phyloP scores from a whole-genome alignment of 768 basidiomycete species.

The Boletus rubroflammeus region DNA sequence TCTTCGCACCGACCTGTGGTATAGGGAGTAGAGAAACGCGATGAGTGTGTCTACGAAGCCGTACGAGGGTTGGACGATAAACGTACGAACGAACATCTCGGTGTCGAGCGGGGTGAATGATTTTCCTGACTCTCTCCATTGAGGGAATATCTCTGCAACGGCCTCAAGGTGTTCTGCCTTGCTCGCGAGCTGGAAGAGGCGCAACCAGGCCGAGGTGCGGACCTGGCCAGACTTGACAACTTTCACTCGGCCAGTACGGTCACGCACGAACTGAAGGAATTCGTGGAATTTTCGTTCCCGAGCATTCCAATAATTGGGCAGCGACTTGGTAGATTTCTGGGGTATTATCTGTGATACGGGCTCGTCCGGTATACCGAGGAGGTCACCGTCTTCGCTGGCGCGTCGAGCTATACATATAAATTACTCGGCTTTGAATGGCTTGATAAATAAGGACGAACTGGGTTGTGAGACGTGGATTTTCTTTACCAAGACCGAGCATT shows the following conservation, averaged over 20 bases:
- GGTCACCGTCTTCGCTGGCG: slow-evolving; percentile 6
- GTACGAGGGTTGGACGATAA: neutral
- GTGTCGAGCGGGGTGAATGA: slow-evolving; percentile 38
- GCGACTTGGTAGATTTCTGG: neutral
- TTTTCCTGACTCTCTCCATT: slow-evolving; percentile 45
- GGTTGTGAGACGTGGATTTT: slow-evolving; percentile 20
- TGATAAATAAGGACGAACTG: slow-evolving; percentile 18
- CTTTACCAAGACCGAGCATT: slow-evolving; percentile 4
- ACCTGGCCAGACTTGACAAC: slow-evolving; percentile 35
- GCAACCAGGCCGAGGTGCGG: slow-evolving; percentile 46
- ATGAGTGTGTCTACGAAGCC: neutral
- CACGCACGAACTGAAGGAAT: slow-evolving; percentile 25
- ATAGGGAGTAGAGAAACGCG: neutral
- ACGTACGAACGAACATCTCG: slow-evolving; percentile 56
- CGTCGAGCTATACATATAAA: slow-evolving; percentile 14
- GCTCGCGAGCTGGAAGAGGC: slow-evolving; percentile 48
- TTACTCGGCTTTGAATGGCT: neutral
- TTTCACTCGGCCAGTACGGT: slow-evolving; percentile 30
- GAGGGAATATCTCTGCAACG: slow-evolving; percentile 45
- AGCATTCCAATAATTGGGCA: neutral
- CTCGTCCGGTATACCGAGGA: slow-evolving; percentile 12
- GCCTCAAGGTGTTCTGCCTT: slow-evolving; percentile 47
- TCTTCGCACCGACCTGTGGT: slow-evolving; percentile 57
- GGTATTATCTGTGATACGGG: neutral
- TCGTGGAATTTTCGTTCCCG: slow-evolving; percentile 24